Evolutionary conservation across 306 rosid species (phyloP), one percentile per base, ranked within the genome.

Genomic region (Vigna unguiculata): DNA sequence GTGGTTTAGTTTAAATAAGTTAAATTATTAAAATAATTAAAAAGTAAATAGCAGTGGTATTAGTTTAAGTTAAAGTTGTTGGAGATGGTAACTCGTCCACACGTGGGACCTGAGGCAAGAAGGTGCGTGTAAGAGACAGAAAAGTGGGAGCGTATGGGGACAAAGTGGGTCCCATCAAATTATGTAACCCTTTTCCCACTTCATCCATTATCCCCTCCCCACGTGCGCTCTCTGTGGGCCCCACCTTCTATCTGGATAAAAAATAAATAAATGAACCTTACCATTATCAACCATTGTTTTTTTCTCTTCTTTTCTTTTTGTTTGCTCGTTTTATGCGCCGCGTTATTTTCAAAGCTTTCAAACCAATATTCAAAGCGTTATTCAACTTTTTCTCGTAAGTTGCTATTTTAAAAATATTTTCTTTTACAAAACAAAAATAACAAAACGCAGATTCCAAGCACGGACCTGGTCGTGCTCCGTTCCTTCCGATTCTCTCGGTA

Each of bases 181-280:
- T 21, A 76, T 76, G 73, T 17, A 53, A 75, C 34, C 57, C 49
- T 17, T 38, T 38, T 40, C 3, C 15, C 14, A 57, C 61, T 40
- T 38, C 66, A 60, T 41, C 59, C 69, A 52, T 40, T 28, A 70
- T 54, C 72, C 22, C 54, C 77, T 63, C 28, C 91, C 83, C 87
- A 81, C 89, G 91, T 87, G 87, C 81, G 80, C 58, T 62, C 54
- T 24, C 22, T 2, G 1, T 24, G 64, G 83, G 57, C 62, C 86
- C 88, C 80, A 61, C 81, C 32, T 30, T 48, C 69, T 71, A 40
- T 78, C 58, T 77, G n/a, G 65, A 79, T 76, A 48, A 40, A 36
- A 7, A 7, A 36, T 6, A 36, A 36, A 36, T 36, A 36, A 61
- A 80, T 13, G 13, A 45, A 9, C 45, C 13, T 40, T 40, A 40